These are phyloP conservation scores for Agrocybe praecox DNA, from an alignment of 768 basidiomycete species.

Conservation along the genomic window DNA sequence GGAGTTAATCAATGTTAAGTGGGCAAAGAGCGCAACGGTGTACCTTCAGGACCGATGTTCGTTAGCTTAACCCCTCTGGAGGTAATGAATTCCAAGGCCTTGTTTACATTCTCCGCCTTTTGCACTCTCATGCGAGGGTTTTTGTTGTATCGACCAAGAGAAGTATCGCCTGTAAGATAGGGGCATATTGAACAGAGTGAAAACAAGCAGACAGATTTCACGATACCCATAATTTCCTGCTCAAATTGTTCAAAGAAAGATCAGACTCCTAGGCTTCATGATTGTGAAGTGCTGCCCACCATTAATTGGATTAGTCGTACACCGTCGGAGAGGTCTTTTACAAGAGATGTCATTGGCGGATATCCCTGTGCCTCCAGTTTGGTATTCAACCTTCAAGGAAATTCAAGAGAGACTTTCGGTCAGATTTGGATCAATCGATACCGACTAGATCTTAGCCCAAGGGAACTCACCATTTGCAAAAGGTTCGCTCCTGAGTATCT, in stretches of 20 bases:
- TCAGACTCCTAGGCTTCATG: background rate
- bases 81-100: slow-evolving; percentile 94
- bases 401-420: background rate
- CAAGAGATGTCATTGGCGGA: slow-evolving; percentile 87
- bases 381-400: slow-evolving; percentile 80
- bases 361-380: slow-evolving; percentile 87
- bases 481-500: slow-evolving; percentile 76
- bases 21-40: background rate
- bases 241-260: slow-evolving; percentile 3
- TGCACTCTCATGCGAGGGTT: slow-evolving; percentile 91
- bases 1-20: background rate
- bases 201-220: background rate
- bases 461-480: slow-evolving; percentile 80
- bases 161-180: slow-evolving; percentile 68
- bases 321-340: slow-evolving; percentile 91
- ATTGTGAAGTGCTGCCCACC: slow-evolving; percentile 46
- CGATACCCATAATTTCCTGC: slow-evolving; percentile 94
- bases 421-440: slow-evolving; percentile 1
- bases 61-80: slow-evolving; percentile 94
- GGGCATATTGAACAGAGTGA: background rate
- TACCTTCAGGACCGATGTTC: slow-evolving; percentile 97
- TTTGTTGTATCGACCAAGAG: slow-evolving; percentile 94
- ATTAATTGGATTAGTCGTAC: slow-evolving; percentile 94
- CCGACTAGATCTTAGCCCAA: background rate
- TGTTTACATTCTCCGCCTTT: slow-evolving; percentile 98